A percentile compares a stretch with the other conserved stretches of the same genome.
Evolutionary conservation across 495 filamentous ascomycete genomes (phyloP).

Genomic region (Tuber microsphaerosporum): DNA sequence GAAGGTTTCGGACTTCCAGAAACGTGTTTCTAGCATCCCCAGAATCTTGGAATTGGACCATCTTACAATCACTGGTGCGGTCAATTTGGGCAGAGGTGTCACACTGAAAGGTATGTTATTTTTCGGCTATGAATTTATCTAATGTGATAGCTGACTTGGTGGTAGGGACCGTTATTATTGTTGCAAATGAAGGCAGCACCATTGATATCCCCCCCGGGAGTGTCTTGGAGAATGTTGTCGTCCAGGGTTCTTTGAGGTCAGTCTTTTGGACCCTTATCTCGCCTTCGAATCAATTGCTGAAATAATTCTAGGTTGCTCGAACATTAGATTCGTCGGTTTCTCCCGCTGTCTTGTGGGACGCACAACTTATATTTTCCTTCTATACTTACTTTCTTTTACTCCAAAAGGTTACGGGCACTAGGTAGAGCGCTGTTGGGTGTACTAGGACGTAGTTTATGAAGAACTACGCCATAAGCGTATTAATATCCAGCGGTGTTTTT

Average conservation of each 20-base stretch:
- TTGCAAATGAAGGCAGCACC: constrained; percentile 93
- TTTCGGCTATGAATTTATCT: constrained; percentile 11
- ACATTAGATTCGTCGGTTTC: constrained; percentile 22
- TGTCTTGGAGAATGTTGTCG: constrained; percentile 96
- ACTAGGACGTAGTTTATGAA: neutral
- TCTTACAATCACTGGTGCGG: constrained; percentile 90
- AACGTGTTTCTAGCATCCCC: constrained; percentile 89
- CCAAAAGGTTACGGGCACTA: constrained; percentile 6
- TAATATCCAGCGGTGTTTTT: neutral
- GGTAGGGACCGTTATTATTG: constrained; percentile 84
- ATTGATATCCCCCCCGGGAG: constrained; percentile 97
- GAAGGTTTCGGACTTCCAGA: constrained; percentile 99
- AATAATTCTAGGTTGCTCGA: constrained; percentile 30
- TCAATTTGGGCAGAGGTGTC: constrained; percentile 91
- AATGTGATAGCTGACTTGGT: neutral
- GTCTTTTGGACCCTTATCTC: neutral
- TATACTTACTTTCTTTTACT: constrained; percentile 19
- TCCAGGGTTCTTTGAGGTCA: constrained; percentile 86
- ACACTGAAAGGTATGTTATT: constrained; percentile 67
- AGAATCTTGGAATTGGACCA: constrained; percentile 98
- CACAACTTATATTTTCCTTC: constrained; percentile 15
- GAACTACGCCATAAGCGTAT: neutral
- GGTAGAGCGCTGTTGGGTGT: neutral
- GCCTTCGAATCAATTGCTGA: constrained; percentile 12
- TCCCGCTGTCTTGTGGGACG: neutral